phyloP scores from a whole-genome alignment of 2,329 filamentous ascomycete genomes.

The Blumeria hordei region DNA sequence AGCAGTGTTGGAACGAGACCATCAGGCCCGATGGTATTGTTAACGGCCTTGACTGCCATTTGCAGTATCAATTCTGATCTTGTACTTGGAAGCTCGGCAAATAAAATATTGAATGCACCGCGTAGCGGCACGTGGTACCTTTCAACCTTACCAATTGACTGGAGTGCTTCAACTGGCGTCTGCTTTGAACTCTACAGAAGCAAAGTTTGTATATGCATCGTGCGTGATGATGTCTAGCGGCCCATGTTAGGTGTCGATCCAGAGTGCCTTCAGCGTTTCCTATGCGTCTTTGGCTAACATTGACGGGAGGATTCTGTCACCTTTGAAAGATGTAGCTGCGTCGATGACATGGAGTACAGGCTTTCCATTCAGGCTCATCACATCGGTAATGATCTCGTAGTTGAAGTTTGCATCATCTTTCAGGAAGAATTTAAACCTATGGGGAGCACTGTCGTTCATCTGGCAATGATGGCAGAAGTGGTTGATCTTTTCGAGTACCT shows the following conservation, averaged over 20 bases:
- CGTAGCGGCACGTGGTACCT: not conserved
- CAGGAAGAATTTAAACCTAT: not conserved
- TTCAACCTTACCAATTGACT: not conserved
- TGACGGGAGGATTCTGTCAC: slow-evolving; percentile 1
- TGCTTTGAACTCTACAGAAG: not conserved
- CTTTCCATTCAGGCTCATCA: not conserved
- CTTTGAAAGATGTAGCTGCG: not conserved
- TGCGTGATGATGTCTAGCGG: not conserved
- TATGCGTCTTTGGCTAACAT: not conserved
- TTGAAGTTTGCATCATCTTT: not conserved
- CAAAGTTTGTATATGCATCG: not conserved
- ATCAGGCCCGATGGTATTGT: not conserved
- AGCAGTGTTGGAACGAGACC: not conserved
- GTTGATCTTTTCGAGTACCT: not conserved
- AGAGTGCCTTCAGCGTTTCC: not conserved
- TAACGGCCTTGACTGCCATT: not conserved
- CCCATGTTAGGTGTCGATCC: not conserved
- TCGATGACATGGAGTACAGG: not conserved
- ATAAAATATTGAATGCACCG: not conserved
- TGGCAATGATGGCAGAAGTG: not conserved
- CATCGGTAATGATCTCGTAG: not conserved
- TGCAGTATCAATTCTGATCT: not conserved
- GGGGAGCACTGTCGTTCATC: not conserved
- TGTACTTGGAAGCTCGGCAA: not conserved
- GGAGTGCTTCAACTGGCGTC: not conserved